phyloP scores from a whole-genome alignment of 2,329 filamentous ascomycete genomes.

The Pyrenochaeta sp. region DNA sequence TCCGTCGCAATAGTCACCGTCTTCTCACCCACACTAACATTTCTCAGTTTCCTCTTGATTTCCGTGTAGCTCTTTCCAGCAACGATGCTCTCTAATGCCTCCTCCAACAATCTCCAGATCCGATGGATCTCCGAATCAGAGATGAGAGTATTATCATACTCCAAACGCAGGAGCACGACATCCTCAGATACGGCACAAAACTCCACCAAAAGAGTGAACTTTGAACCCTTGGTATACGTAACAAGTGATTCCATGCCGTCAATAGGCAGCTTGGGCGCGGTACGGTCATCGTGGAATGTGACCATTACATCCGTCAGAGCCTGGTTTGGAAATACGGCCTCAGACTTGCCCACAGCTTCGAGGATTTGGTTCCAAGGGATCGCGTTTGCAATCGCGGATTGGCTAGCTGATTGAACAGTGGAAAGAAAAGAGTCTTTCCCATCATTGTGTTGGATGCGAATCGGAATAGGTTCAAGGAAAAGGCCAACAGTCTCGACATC shows the following conservation, averaged over 20 bases:
- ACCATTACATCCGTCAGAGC: slow-evolving; percentile 9
- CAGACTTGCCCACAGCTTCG: slow-evolving; percentile 16
- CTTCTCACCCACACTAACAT: not conserved
- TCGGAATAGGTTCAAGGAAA: slow-evolving; percentile 42
- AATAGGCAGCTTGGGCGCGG: slow-evolving; percentile 10
- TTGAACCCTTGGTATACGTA: slow-evolving; percentile 21
- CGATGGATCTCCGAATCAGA: slow-evolving; percentile 1
- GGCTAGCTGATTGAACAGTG: slow-evolving; percentile 27
- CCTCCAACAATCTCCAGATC: slow-evolving; percentile 2
- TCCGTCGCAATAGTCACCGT: not conserved
- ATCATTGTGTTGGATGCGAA: slow-evolving; percentile 23
- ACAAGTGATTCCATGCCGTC: slow-evolving; percentile 12
- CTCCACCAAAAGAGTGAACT: slow-evolving; percentile 30
- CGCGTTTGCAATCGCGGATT: slow-evolving; percentile 36
- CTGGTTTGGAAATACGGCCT: slow-evolving; percentile 10
- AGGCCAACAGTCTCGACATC: slow-evolving; percentile 37
- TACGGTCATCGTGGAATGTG: slow-evolving; percentile 36
- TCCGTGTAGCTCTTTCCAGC: slow-evolving; percentile 3
- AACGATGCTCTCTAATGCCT: not conserved
- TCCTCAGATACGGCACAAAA: slow-evolving; percentile 12
- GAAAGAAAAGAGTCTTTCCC: slow-evolving; percentile 2
- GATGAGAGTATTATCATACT: slow-evolving; percentile 15
- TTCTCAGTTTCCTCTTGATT: not conserved
- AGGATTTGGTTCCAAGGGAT: slow-evolving; percentile 37
- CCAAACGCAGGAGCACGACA: slow-evolving; percentile 7